phyloP scores from a whole-genome alignment of 805 yeast species.

The Alloascoidea hylecoeti region DNA sequence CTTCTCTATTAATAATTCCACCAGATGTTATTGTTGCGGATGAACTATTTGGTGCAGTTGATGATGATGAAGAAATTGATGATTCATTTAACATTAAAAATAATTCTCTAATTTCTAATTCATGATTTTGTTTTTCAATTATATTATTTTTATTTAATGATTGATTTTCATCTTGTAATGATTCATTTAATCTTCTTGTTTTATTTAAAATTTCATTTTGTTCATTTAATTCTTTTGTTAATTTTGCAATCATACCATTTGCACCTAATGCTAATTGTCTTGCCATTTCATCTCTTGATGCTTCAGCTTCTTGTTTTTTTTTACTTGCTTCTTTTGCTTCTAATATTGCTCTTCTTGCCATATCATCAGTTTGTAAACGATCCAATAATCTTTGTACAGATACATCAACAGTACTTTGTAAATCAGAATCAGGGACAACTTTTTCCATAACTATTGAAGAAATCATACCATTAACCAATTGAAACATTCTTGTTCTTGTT shows the following conservation, averaged over 20 bases:
- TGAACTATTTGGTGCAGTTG: background rate
- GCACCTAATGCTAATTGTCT: constrained; percentile 63
- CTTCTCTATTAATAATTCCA: constrained; percentile 18
- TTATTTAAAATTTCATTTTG: constrained; percentile 42
- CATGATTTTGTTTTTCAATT: constrained; percentile 24
- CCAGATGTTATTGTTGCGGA: constrained; percentile 1
- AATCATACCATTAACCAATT: constrained; percentile 50
- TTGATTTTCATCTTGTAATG: constrained; percentile 43
- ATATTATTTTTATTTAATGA: constrained; percentile 34
- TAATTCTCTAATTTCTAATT: constrained; percentile 41
- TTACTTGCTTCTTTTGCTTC: constrained; percentile 40
- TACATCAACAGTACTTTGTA: constrained; percentile 57
- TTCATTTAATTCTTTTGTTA: constrained; percentile 49
- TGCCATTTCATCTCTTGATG: constrained; percentile 49
- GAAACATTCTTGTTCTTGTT: constrained; percentile 33
- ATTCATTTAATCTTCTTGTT: constrained; percentile 48
- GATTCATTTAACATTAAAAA: constrained; percentile 42
- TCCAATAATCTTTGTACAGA: constrained; percentile 64
- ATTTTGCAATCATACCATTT: constrained; percentile 49
- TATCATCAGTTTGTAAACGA: constrained; percentile 71
- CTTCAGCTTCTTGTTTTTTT: constrained; percentile 38
- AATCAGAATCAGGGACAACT: constrained; percentile 25
- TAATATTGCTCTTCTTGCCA: constrained; percentile 56
- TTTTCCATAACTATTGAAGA: constrained; percentile 44
- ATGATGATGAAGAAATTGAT: background rate